Evolutionary conservation across 2,329 filamentous ascomycete genomes (phyloP), one percentile per base, ranked within the genome.

Genomic region (Zymoseptoria crescenta): DNA sequence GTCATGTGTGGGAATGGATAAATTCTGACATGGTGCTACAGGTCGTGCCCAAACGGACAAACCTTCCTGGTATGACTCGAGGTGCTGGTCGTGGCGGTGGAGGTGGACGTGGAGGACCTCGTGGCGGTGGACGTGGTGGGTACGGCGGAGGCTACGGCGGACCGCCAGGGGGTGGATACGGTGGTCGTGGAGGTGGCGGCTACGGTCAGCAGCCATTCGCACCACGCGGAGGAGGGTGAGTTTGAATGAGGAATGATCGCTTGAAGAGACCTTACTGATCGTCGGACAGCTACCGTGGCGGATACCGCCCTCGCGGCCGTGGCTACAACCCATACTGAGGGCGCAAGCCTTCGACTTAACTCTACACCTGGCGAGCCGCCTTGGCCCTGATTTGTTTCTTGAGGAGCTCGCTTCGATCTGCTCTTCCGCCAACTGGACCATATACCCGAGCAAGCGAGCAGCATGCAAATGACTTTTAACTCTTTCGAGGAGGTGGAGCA

Each of bases 31-130:
- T 8, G 51, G 16, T 52, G 79, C 78, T 8, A 45, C 61, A 90
- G 87, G 87, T 90, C 59, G 85, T 87, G 21, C 93, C 94, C 35
- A 99, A 99, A 80, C 88, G 94, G 62, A 99, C 94, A 68, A 99
- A 99, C 73, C 80, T 99, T 56, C 94, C 94, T 1, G 94, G 94
- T 61, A 93, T 99, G 91, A 88, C 84, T 67, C 86, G 93, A 64
- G 91, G 91, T 58, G 90, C 91, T 56, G 81, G 89, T 55, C 85
- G 86, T 41, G 80, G 82, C 28, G 75, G 75, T 49, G 78, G 79
- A 57, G 80, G 83, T 24, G 62, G 72, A 30, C 69, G 74, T 35
- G 71, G 74, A 49, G 71, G 72, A 56, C 79, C 80, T 54, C 76
- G 81, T 62, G 83, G 84, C 51, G 82, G 80, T 48, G 82, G 87